Percentiles rank a stretch among this genome's conserved stretches.
phyloP scores from a whole-genome alignment of 2,329 filamentous ascomycete genomes.

The Lasiodiplodia hormozganensis region DNA sequence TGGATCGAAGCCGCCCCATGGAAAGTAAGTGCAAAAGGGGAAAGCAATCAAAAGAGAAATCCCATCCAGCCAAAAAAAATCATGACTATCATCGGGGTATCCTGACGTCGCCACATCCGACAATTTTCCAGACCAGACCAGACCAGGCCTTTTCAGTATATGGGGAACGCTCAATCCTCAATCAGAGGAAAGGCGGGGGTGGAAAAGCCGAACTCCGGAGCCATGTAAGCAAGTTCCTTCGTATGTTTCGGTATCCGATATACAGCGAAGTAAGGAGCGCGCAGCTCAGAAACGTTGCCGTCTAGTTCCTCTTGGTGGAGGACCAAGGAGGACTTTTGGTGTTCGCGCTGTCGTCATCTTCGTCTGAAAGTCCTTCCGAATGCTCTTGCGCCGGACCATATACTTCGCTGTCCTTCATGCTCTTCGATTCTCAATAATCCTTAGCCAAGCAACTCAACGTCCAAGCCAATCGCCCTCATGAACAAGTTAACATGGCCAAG shows the following conservation, averaged over 20 bases:
- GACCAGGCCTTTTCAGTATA: neutral
- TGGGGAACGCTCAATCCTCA: neutral
- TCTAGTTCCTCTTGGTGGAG: neutral
- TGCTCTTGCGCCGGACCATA: neutral
- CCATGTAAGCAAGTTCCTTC: neutral
- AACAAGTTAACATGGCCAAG: conserved; percentile 95
- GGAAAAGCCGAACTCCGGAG: neutral
- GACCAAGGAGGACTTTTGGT: neutral
- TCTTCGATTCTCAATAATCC: neutral
- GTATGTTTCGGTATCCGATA: neutral
- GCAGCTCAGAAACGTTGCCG: neutral
- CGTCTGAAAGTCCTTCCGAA: neutral
- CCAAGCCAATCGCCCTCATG: conserved; percentile 97
- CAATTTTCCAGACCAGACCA: conserved; percentile 10
- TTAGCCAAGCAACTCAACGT: conserved; percentile 78
- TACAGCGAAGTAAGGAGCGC: neutral
- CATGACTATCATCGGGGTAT: conserved; percentile 26
- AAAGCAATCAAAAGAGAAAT: neutral
- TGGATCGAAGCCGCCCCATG: neutral
- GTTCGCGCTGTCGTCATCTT: neutral
- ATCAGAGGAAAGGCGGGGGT: neutral
- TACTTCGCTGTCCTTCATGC: neutral
- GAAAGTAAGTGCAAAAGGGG: neutral
- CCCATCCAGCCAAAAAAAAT: conserved; percentile 26
- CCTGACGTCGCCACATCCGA: conserved; percentile 11